phyloP scores from a whole-genome alignment of 805 yeast species.

The Sugiyamaella valdiviana region DNA sequence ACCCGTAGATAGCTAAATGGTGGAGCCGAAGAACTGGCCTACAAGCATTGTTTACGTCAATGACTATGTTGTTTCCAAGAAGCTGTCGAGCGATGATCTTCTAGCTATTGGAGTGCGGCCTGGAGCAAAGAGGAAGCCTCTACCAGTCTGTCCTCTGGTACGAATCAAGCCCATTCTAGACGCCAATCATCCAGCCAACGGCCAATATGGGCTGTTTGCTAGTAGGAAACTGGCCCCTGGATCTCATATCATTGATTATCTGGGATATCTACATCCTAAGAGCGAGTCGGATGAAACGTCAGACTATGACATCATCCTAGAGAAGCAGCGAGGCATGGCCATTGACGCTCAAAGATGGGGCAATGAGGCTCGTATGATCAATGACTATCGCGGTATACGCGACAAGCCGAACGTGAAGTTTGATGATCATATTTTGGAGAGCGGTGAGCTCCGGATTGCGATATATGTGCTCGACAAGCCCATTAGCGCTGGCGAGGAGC shows the following conservation, averaged over 20 bases:
- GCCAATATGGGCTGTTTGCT: conserved; percentile 22
- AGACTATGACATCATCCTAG: conserved; percentile 20
- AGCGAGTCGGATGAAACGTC: conserved; percentile 17
- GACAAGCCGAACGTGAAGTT: conserved; percentile 18
- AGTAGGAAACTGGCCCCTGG: conserved; percentile 15
- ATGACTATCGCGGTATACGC: conserved; percentile 21
- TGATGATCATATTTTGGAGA: conserved; percentile 13
- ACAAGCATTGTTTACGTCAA: conserved; percentile 10
- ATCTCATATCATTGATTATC: conserved; percentile 19
- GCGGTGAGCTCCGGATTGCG: conserved; percentile 19
- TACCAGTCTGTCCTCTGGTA: conserved; percentile 9
- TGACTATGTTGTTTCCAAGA: conserved; percentile 16
- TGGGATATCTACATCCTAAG: conserved; percentile 19
- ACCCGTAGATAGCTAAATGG: too few relatives aligned
- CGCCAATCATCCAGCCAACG: conserved; percentile 20
- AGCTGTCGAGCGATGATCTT: conserved; percentile 12
- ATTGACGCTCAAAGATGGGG: conserved; percentile 20
- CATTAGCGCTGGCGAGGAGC: conserved; percentile 18
- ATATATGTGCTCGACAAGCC: conserved; percentile 17
- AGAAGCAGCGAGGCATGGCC: conserved; percentile 14
- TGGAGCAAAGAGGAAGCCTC: conserved; percentile 1
- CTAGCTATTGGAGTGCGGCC: conserved; percentile 9
- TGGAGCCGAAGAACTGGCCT: conserved; percentile 21
- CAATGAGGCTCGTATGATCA: conserved; percentile 22
- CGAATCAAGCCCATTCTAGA: conserved; percentile 17